Percentiles rank a stretch among this genome's conserved stretches.
Conservation (phyloP, 176 grass and related monocot species). For the Phragmites australis region DNA sequence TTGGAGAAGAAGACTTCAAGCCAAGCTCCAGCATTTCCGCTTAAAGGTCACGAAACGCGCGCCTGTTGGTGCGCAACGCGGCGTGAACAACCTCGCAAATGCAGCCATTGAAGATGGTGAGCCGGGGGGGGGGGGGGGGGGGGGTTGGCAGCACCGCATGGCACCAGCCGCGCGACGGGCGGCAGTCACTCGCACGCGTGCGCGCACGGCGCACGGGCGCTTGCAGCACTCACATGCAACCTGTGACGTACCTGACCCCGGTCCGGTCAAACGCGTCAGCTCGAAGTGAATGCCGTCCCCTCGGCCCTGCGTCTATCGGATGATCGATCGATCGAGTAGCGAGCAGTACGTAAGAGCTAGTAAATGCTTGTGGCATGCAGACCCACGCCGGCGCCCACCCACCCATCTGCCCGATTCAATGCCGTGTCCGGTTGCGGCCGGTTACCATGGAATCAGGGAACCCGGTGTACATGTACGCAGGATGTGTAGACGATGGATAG, state of each 20-base stretch:
- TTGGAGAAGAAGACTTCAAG: not conserved
- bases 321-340: not conserved
- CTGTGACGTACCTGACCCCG: not conserved
- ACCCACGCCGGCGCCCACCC: not conserved
- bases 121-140: too few relatives aligned
- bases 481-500: not conserved
- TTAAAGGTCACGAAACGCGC: not conserved
- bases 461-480: not conserved
- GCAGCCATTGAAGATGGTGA: too few relatives aligned
- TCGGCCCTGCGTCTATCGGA: too few relatives aligned
- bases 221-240: constrained; percentile 11
- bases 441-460: not conserved
- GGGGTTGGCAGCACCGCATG: too few relatives aligned
- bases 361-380: not conserved
- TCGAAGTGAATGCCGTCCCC: constrained; percentile 37
- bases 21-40: not conserved
- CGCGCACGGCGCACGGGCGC: not conserved
- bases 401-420: not conserved
- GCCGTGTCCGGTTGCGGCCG: not conserved
- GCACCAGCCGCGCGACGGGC: too few relatives aligned
- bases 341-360: not conserved
- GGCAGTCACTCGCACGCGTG: not conserved
- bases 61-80: not conserved
- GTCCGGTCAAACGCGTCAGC: constrained; percentile 40
- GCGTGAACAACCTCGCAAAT: not conserved